Base-by-base conservation (phyloP, 495 filamentous ascomycete species). In the Aspergillus egyptiacus region DNA sequence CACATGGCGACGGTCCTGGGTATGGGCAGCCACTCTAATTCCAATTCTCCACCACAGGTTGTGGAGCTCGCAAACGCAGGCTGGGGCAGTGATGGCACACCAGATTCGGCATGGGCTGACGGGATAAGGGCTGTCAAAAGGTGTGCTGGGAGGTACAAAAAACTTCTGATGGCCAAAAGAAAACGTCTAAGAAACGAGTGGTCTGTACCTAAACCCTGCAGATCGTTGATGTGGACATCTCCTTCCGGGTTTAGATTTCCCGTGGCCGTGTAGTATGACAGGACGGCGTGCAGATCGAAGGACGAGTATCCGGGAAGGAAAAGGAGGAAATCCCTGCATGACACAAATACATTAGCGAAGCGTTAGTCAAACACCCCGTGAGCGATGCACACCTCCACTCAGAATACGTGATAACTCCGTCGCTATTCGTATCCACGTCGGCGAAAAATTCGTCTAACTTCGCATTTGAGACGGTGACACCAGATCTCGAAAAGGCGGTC, bases 141-240 rank as follows among this genome's bases (percentile, higher is more conserved):
- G 50, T 62, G 65, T 38, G 67, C 54, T 51, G 63, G 68, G 51
- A 67, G 57, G 65, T 72, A 68, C 65, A 73, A 63, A 50, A 72
- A 50, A 55, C 52, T 53, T 59, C 60, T 61, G 40, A 72, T 56
- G 57, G 60, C 58, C 55, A 65, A 53, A 42, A 69, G 51, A 62
- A 54, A 65, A 64, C 43, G 56, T 50, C 49, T 78, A 85, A 86
- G 81, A 81, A 89, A 88, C 65, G 75, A 72, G 67, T 72, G 66
- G 66, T 80, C 78, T 80, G 77, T 96, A 97, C 94, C 94, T 91
- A 95, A 75, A 70, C 90, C 85, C 75, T 94, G 80, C 56, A 93
- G 76, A 64, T 93, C 87, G 70, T 93, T 89, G 71, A 98, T 82
- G 55, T 86, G 76, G 54, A 93, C 91, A 75, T 98, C 93, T 61